Base-by-base conservation (phyloP, 805 yeast genomes). In the Clavispora phyllophila region DNA sequence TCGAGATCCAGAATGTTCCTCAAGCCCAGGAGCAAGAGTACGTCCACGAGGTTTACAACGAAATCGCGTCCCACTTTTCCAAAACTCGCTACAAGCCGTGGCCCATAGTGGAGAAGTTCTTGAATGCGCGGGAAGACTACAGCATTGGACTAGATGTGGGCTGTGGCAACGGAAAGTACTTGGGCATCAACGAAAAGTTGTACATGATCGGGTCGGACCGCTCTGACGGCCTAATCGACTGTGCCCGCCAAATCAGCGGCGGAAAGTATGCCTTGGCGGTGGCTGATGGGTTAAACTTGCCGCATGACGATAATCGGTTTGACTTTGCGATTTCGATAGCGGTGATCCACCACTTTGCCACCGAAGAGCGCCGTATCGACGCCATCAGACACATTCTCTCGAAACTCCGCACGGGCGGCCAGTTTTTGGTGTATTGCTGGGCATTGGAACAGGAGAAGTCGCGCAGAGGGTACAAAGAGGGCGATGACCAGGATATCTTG, bases 251-350 rank as follows among this genome's bases (percentile, higher is more conserved):
- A 17, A 58, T 73, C 15, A 60, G 66, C 9, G 40, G 46, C 6
- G 54, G 58, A 27, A 62, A 54, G 35, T 73, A 64, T 47, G 88
- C 88, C 54, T 74, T 82, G 7, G 65, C 83, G 44, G 81, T 88
- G 1, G 85, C 95, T 3, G 99, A 93, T 65, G 96, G 95, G 3
- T 66, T 93, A 46, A 58, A 41, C 54, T 68, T 68, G 32, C 75
- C 75, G 24, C 75, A 70, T 50, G 59, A 58, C 6, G 49, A 60
- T 28, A 43, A 49, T 31, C 53, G 57, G n/a, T 66, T 70, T 54
- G 93, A 91, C 56, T 93, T 93, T 70, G 98, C 96, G 1, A 85
- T 93, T 22, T 84, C 95, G 9, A 90, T 93, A 36, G 98, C 98
- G 0, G 99, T 93, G 19, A 82, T 93, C 14, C 99, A 93, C 57